Base-by-base conservation (phyloP, 176 grass and related monocot genomes). In the Triticum monococcum region DNA sequence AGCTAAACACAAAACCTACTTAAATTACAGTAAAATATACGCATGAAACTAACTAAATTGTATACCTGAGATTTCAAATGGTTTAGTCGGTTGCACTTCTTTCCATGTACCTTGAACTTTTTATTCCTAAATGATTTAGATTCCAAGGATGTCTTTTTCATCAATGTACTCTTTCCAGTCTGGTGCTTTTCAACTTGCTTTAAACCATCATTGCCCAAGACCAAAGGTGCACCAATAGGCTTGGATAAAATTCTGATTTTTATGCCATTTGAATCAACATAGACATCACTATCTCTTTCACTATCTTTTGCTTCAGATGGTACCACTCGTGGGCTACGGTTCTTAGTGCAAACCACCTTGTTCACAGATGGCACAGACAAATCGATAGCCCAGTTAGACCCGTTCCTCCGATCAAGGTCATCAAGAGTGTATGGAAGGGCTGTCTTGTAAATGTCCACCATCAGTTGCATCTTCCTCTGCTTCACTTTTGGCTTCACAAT, bases 261-360 rank as follows among this genome's bases (percentile, higher is more conserved):
- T 90, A 95, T 93, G 37, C 95, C 95, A 31, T 93, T 95, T 25
- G 95, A 95, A 95, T 98, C 97, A 81, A 92, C 94, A 89, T 98
- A 92, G 75, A 96, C 97, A 48, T 88, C 79, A 63, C 72, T 90
- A 87, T 95, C 92, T 79, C 81, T 84, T 56, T 89, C 84, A 52
- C 72, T 83, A 85, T 82, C 78, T 87, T 75, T 92, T 59, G 84
- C 38, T 48, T 88, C 84, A 48, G 75, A 72, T 37, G 79, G 83
- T 76, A 83, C 54, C 31, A 85, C 31, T 80, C 91, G 68, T 41
- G 35, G 76, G 32, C 64, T 95, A 81, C 35, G 85, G 7, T 88
- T 88, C 84, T 89, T 83, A 41, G 69, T 70, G 68, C 62, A 68
- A 64, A 75, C 75, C 25, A 64, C 75, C 56, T 86, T 87, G 75